Evolutionary conservation across 305 asterid genomes (phyloP).

Genomic region (Rubia occidens): DNA sequence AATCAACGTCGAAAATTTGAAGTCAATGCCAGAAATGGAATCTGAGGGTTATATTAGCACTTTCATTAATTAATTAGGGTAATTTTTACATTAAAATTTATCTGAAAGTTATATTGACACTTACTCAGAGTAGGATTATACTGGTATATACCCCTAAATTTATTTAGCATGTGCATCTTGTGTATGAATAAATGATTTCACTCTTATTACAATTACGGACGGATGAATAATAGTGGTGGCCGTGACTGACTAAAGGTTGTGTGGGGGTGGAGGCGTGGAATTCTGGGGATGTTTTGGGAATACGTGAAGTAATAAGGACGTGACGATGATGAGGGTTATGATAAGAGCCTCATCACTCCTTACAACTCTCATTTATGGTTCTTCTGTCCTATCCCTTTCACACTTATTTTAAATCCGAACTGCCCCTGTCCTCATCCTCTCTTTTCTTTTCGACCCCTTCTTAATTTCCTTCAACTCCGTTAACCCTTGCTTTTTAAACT

Average conservation of each 20-base stretch:
- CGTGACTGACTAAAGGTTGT: not conserved
- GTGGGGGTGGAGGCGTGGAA: conserved; percentile 32
- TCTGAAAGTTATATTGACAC: too few relatives aligned
- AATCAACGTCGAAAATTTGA: too few relatives aligned
- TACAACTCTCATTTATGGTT: conserved; percentile 63
- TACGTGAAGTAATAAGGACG: conserved; percentile 69
- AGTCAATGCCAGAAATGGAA: too few relatives aligned
- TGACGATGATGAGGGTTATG: conserved; percentile 96
- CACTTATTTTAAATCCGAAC: conserved; percentile 82
- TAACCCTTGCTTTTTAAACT: not conserved
- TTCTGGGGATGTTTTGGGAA: conserved; percentile 38
- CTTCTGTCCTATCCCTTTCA: conserved; percentile 72
- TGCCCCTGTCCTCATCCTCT: conserved; percentile 36
- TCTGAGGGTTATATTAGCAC: too few relatives aligned
- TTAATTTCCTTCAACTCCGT: not conserved
- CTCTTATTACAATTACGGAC: too few relatives aligned
- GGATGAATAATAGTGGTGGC: not conserved
- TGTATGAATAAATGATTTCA: too few relatives aligned
- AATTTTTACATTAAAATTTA: too few relatives aligned
- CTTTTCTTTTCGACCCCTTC: conserved; percentile 5
- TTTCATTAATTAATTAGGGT: too few relatives aligned
- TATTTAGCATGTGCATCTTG: too few relatives aligned
- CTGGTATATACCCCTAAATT: too few relatives aligned
- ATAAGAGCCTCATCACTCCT: conserved; percentile 70
- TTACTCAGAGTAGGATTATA: too few relatives aligned